Percentiles rank a stretch among this genome's conserved stretches.
Conservation (phyloP, 2,329 filamentous ascomycete species). For the Leptodontidium sp. region DNA sequence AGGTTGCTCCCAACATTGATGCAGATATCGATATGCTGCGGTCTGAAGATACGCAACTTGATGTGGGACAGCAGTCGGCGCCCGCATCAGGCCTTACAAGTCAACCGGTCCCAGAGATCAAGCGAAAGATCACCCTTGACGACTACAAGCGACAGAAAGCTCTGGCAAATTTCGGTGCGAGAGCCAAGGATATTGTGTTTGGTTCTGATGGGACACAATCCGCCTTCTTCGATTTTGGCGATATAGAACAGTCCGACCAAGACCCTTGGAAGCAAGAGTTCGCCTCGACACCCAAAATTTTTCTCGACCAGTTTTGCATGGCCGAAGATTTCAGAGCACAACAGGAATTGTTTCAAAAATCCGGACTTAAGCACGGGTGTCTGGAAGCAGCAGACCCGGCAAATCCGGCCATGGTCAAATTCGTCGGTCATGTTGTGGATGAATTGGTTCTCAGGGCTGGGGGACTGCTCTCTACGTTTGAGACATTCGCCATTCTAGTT, state of each 20-base stretch:
- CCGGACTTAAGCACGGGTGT: constrained; percentile 31
- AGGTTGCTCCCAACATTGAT: not conserved
- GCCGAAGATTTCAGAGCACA: constrained; percentile 40
- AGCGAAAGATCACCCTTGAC: constrained; percentile 29
- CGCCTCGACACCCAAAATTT: constrained; percentile 25
- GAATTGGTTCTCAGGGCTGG: constrained; percentile 34
- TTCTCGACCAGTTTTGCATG: constrained; percentile 40
- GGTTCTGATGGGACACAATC: constrained; percentile 29
- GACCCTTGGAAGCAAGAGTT: constrained; percentile 33
- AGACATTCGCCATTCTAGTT: constrained; percentile 38
- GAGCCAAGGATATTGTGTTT: constrained; percentile 39
- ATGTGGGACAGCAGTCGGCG: not conserved
- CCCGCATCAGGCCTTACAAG: not conserved
- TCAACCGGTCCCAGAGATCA: not conserved
- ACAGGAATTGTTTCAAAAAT: constrained; percentile 19
- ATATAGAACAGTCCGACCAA: constrained; percentile 21
- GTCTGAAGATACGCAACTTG: constrained; percentile 4
- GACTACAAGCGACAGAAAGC: constrained; percentile 31
- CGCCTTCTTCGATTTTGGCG: constrained; percentile 36
- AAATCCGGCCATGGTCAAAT: constrained; percentile 24
- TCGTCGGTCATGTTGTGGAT: constrained; percentile 34
- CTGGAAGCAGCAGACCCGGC: constrained; percentile 24
- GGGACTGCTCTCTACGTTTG: constrained; percentile 36
- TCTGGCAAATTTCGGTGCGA: constrained; percentile 11
- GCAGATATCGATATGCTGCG: constrained; percentile 19